Evolutionary conservation across 2,329 filamentous ascomycete species (phyloP).

Genomic region (Sporothrix variecibatus): DNA sequence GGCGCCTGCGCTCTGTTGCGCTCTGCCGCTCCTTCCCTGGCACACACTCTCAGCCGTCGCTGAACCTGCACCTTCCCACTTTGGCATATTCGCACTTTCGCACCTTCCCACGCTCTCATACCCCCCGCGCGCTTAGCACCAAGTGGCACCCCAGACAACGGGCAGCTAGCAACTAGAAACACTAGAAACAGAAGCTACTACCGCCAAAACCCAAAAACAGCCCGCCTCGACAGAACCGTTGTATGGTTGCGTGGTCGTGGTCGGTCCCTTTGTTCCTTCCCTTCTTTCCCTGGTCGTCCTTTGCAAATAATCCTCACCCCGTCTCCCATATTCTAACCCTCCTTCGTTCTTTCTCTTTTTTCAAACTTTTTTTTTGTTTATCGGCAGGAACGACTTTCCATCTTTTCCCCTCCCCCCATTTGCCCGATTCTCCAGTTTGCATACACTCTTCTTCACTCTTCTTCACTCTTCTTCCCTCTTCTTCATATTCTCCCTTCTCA

Average conservation of each 20-base stretch:
- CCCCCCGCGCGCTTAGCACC: conserved; percentile 27
- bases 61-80: background rate
- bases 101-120: background rate
- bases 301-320: conserved; percentile 9
- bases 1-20: conserved; percentile 9
- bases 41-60: background rate
- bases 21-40: conserved; percentile 8
- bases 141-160: conserved; percentile 17
- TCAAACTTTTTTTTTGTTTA: background rate
- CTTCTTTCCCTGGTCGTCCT: conserved; percentile 8
- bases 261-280: conserved; percentile 18
- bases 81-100: background rate
- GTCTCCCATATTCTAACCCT: background rate
- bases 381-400: background rate
- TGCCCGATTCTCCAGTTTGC: background rate
- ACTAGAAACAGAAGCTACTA: conserved; percentile 19
- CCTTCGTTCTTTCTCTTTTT: background rate
- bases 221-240: conserved; percentile 10
- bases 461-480: background rate
- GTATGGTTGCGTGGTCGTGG: background rate
- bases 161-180: conserved; percentile 13
- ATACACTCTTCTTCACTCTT: background rate
- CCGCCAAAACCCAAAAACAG: conserved; percentile 1
- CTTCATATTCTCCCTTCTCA: background rate
- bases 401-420: background rate